Percentiles rank a stretch among this genome's conserved stretches.
Conservation (phyloP, 1,139 yeast genomes). For the Schizosaccharomyces versatilis region DNA sequence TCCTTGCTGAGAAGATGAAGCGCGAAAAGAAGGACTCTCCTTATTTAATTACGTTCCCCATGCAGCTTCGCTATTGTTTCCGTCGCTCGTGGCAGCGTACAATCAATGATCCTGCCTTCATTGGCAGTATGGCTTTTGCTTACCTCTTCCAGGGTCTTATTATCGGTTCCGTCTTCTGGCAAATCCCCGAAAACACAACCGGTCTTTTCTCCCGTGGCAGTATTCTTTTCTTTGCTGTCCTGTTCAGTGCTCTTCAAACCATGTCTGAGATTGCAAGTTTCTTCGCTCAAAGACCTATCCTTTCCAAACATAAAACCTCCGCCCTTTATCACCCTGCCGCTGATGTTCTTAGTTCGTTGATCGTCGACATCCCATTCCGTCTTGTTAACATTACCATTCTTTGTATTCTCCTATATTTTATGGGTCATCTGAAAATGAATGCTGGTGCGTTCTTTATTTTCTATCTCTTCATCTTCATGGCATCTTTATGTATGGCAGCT, state of each 20-base stretch:
- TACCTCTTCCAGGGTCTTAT: constrained; percentile 32
- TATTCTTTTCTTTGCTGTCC: constrained; percentile 50
- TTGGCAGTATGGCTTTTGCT: constrained; percentile 29
- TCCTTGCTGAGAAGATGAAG: constrained; percentile 13
- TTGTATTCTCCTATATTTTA: constrained; percentile 32
- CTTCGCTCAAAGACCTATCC: constrained; percentile 36
- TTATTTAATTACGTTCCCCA: constrained; percentile 12
- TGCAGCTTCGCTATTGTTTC: constrained; percentile 26
- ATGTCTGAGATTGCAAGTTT: constrained; percentile 18
- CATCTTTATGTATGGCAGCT: constrained; percentile 31
- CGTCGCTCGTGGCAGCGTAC: constrained; percentile 34
- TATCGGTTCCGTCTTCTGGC: constrained; percentile 52
- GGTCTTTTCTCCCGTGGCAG: constrained; percentile 49
- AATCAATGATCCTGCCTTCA: constrained; percentile 33
- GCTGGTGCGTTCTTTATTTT: constrained; percentile 46
- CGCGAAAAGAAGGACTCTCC: constrained; percentile 12
- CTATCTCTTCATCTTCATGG: constrained; percentile 28
- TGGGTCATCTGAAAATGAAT: constrained; percentile 32
- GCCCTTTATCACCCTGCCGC: constrained; percentile 46
- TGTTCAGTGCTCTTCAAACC: constrained; percentile 42
- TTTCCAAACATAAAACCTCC: constrained; percentile 39
- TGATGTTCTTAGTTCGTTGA: constrained; percentile 38
- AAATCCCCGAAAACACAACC: constrained; percentile 24
- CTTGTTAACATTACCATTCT: constrained; percentile 26
- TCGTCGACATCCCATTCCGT: constrained; percentile 39